These are phyloP conservation scores for Gamsiella multidivaricata DNA, from an alignment of 192 early-diverging fungal species.

Conservation along the genomic window DNA sequence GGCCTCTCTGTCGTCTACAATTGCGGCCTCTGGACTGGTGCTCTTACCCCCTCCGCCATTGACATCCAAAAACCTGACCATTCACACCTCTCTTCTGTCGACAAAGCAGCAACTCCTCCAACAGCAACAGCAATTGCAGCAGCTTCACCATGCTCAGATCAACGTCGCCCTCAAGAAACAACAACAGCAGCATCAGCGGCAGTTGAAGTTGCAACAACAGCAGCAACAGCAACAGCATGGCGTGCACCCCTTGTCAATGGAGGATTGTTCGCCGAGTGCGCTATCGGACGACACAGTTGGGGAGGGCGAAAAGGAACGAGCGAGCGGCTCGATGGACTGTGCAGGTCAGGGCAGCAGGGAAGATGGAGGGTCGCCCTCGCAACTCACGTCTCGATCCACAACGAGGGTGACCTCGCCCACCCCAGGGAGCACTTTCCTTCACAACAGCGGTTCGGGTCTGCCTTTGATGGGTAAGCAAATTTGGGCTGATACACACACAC, in stretches of 20 bases:
- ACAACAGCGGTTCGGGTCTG: background rate
- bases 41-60: conserved; percentile 45
- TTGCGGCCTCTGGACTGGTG: conserved; percentile 46
- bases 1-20: conserved; percentile 33
- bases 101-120: conserved; percentile 51
- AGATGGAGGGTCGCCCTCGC: conserved; percentile 10
- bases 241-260: conserved; percentile 14
- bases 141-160: conserved; percentile 47
- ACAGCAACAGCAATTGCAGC: conserved; percentile 49
- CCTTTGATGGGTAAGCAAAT: conserved; percentile 6
- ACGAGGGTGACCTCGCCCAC: conserved; percentile 40
- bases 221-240: conserved; percentile 8
- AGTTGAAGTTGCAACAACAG: conserved; percentile 9
- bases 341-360: background rate
- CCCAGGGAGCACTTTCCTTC: conserved; percentile 9
- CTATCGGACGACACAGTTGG: conserved; percentile 27
- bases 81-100: conserved; percentile 47
- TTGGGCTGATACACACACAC: no score
- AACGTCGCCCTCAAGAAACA: conserved; percentile 47
- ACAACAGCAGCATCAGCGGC: conserved; percentile 38
- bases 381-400: conserved; percentile 38
- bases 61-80: conserved; percentile 45
- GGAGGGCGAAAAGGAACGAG: conserved; percentile 23
- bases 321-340: conserved; percentile 18
- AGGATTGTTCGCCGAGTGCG: conserved; percentile 36